These are phyloP conservation scores for Papiliotrema terrestris DNA, from an alignment of 1,284 basidiomycete genomes.

Conservation along the genomic window DNA sequence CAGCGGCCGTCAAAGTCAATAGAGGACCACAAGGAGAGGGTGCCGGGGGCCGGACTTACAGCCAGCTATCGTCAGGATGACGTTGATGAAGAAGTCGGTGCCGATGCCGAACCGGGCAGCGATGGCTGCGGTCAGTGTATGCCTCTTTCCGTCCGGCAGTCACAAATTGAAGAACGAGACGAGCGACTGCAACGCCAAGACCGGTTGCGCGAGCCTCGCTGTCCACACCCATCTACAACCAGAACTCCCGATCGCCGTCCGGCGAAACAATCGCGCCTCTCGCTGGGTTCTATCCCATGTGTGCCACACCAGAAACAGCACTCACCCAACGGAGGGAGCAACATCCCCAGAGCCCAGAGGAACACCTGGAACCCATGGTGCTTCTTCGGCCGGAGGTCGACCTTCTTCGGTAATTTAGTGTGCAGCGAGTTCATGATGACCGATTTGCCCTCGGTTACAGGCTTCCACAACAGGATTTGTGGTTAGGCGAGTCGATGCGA, in stretches of 20 bases:
- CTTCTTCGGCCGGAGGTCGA: conserved; percentile 63
- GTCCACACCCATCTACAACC: too few relatives aligned
- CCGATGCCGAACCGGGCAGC: conserved; percentile 92
- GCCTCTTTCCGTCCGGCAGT: too few relatives aligned
- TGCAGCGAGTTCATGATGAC: too few relatives aligned
- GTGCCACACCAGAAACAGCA: conserved; percentile 8
- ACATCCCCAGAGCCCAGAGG: conserved; percentile 75
- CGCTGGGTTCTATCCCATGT: too few relatives aligned
- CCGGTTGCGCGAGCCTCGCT: too few relatives aligned
- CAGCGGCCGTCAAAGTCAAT: neutral
- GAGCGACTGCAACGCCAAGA: too few relatives aligned
- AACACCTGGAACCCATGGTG: conserved; percentile 80
- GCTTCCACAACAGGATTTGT: too few relatives aligned
- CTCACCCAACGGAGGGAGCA: conserved; percentile 82
- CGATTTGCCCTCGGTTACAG: too few relatives aligned
- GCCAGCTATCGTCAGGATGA: conserved; percentile 82
- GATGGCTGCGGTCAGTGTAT: conserved; percentile 61
- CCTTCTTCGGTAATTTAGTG: conserved; percentile 51
- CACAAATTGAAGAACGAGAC: too few relatives aligned
- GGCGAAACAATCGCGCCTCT: too few relatives aligned
- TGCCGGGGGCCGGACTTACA: conserved; percentile 56
- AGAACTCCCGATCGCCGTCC: too few relatives aligned
- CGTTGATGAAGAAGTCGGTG: conserved; percentile 86
- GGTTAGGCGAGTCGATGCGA: too few relatives aligned
- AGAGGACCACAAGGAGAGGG: neutral